Evolutionary conservation across 1,284 basidiomycete species (phyloP).

Genomic region (Clitocybe nebularis): DNA sequence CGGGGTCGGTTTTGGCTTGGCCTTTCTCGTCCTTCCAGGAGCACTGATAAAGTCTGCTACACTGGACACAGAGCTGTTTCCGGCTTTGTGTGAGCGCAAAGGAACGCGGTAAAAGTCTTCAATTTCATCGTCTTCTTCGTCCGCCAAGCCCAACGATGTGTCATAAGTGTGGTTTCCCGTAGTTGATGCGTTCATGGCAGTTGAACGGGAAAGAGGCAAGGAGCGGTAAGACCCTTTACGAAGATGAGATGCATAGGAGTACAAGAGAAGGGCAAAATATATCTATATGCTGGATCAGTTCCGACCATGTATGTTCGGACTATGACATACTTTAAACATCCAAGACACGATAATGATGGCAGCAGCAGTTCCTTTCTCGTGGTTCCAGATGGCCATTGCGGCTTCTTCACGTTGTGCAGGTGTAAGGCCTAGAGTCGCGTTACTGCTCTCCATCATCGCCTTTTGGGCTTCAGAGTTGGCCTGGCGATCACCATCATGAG

Average conservation of each 20-base stretch:
- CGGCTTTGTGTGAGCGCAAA: slow-evolving; percentile 36
- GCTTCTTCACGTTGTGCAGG: slow-evolving; percentile 62
- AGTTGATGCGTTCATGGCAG: slow-evolving; percentile 24
- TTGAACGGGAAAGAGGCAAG: slow-evolving; percentile 62
- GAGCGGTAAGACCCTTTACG: slow-evolving; percentile 88
- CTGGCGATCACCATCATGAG: slow-evolving; percentile 83
- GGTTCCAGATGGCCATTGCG: slow-evolving; percentile 83
- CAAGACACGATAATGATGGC: slow-evolving; percentile 80
- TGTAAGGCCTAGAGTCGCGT: slow-evolving; percentile 45
- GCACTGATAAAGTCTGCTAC: slow-evolving; percentile 58
- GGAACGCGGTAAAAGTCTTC: slow-evolving; percentile 67
- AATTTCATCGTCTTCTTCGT: slow-evolving; percentile 55
- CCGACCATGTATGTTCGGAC: too few species aligned
- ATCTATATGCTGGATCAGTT: slow-evolving; percentile 47
- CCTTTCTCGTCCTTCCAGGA: slow-evolving; percentile 32
- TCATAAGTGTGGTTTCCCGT: slow-evolving; percentile 35
- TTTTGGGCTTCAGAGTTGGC: slow-evolving; percentile 85
- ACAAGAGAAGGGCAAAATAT: slow-evolving; percentile 89
- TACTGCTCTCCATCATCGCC: slow-evolving; percentile 57
- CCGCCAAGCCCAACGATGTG: slow-evolving; percentile 36
- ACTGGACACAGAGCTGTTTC: slow-evolving; percentile 32
- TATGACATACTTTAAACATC: slow-evolving; percentile 72
- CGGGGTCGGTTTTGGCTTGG: slow-evolving; percentile 12
- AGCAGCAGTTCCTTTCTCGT: slow-evolving; percentile 83
- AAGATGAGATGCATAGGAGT: slow-evolving; percentile 93